phyloP scores from a whole-genome alignment of 495 filamentous ascomycete species.

The Peziza echinospora region DNA sequence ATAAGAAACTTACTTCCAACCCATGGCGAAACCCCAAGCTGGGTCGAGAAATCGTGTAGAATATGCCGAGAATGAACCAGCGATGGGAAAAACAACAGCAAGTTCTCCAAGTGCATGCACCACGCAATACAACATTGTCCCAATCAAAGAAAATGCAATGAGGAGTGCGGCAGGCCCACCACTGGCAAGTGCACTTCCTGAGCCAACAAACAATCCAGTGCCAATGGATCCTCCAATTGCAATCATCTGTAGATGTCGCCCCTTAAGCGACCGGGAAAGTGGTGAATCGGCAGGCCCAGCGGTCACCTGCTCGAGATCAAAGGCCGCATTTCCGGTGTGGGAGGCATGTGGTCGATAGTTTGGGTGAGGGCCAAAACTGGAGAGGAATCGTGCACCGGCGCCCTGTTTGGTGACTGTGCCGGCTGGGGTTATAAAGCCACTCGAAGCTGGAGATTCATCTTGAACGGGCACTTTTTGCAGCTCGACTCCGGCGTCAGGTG shows the following conservation, averaged over 20 bases:
- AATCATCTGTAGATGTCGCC: constrained; percentile 87
- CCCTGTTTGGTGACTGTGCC: too few relatives aligned
- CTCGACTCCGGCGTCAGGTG: too few relatives aligned
- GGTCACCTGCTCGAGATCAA: constrained; percentile 55
- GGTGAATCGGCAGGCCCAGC: constrained; percentile 53
- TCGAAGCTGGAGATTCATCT: too few relatives aligned
- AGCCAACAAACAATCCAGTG: constrained; percentile 83
- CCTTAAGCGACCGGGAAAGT: constrained; percentile 55
- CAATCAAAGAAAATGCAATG: constrained; percentile 63
- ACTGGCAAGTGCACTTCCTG: constrained; percentile 49
- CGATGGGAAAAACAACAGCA: constrained; percentile 74
- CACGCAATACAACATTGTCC: constrained; percentile 77
- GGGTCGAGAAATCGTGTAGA: constrained; percentile 85
- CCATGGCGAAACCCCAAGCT: constrained; percentile 95
- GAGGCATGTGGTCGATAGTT: background rate
- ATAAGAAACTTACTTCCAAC: constrained; percentile 60
- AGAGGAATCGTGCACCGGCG: too few relatives aligned
- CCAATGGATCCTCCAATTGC: constrained; percentile 90
- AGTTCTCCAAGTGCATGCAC: constrained; percentile 84
- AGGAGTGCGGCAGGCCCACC: constrained; percentile 75
- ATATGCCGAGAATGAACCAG: constrained; percentile 81
- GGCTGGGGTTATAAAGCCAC: too few relatives aligned
- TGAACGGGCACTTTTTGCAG: too few relatives aligned
- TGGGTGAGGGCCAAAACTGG: background rate
- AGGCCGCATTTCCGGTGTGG: constrained; percentile 17